A percentile compares a stretch with the other conserved stretches of the same genome.
These are phyloP conservation scores for Tothia fuscella DNA, from an alignment of 2,329 filamentous ascomycete species.

Conservation along the genomic window DNA sequence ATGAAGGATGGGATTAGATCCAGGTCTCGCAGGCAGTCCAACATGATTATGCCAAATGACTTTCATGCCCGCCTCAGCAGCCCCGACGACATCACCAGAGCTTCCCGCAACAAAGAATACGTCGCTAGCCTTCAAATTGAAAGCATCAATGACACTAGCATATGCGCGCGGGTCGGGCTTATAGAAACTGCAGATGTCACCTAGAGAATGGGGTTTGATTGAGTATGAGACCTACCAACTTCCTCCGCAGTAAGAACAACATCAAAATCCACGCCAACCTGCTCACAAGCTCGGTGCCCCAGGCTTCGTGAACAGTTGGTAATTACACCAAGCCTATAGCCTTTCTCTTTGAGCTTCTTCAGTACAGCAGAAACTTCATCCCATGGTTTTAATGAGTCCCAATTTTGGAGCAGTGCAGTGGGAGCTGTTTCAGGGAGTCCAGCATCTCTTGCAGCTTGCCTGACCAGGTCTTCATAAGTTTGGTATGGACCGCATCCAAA, in stretches of 20 bases:
- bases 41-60: constrained; percentile 16
- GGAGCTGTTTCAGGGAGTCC: not conserved
- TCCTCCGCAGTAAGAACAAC: constrained; percentile 28
- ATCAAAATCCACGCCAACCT: constrained; percentile 19
- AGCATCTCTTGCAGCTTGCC: not conserved
- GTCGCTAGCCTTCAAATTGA: not conserved
- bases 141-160: constrained; percentile 17
- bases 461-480: constrained; percentile 10
- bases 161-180: constrained; percentile 27
- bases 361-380: constrained; percentile 15
- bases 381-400: constrained; percentile 19
- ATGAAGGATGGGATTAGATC: not conserved
- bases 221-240: constrained; percentile 19
- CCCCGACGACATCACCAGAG: constrained; percentile 29
- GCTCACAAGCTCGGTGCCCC: constrained; percentile 15
- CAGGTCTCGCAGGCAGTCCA: not conserved
- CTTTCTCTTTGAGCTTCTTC: constrained; percentile 16
- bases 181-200: constrained; percentile 15
- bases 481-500: constrained; percentile 24
- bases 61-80: constrained; percentile 26
- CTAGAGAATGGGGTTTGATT: not conserved
- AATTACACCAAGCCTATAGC: constrained; percentile 25
- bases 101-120: constrained; percentile 22
- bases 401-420: not conserved
- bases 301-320: constrained; percentile 28